These are phyloP conservation scores for Phytophthora boehmeriae DNA, from an alignment of 352 stramenopile genomes.

Conservation along the genomic window DNA sequence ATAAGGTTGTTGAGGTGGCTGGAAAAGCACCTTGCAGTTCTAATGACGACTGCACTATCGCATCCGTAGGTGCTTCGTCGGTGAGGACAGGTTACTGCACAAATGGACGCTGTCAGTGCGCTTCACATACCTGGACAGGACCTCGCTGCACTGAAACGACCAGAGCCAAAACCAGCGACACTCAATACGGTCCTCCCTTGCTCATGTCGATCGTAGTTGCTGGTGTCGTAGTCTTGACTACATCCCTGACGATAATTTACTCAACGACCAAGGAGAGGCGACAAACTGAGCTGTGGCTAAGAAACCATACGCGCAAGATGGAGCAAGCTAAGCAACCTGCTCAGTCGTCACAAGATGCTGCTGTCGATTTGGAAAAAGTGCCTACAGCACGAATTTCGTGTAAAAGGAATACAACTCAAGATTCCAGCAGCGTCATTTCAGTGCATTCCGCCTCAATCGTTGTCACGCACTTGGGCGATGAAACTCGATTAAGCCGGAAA, in stretches of 20 bases:
- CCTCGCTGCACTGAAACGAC: slow-evolving; percentile 43
- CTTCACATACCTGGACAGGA: slow-evolving; percentile 39
- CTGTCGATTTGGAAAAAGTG: slow-evolving; percentile 4
- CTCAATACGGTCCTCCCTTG: slow-evolving; percentile 28
- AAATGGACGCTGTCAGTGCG: slow-evolving; percentile 29
- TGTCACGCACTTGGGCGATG: too few species aligned
- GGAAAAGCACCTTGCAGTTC: slow-evolving; percentile 41
- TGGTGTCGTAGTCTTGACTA: slow-evolving; percentile 3
- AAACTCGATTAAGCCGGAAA: too few species aligned
- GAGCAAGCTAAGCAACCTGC: slow-evolving; percentile 13
- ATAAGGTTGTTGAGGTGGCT: slow-evolving; percentile 36
- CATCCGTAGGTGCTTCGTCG: slow-evolving; percentile 8
- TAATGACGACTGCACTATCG: slow-evolving; percentile 50
- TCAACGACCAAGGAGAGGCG: slow-evolving; percentile 1
- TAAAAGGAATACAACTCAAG: neutral
- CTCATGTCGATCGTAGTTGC: slow-evolving; percentile 8
- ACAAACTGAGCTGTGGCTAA: neutral
- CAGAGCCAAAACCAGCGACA: slow-evolving; percentile 11
- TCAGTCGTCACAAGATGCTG: slow-evolving; percentile 8
- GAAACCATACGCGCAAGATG: slow-evolving; percentile 1
- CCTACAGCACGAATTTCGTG: slow-evolving; percentile 39
- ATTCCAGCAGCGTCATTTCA: too few species aligned
- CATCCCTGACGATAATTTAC: neutral
- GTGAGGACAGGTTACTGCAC: slow-evolving; percentile 34
- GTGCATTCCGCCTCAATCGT: too few species aligned